Percentiles rank a stretch among this genome's conserved stretches.
Evolutionary conservation across 2,329 filamentous ascomycete species (phyloP).

Genomic region (Pestalotiopsis sp.): DNA sequence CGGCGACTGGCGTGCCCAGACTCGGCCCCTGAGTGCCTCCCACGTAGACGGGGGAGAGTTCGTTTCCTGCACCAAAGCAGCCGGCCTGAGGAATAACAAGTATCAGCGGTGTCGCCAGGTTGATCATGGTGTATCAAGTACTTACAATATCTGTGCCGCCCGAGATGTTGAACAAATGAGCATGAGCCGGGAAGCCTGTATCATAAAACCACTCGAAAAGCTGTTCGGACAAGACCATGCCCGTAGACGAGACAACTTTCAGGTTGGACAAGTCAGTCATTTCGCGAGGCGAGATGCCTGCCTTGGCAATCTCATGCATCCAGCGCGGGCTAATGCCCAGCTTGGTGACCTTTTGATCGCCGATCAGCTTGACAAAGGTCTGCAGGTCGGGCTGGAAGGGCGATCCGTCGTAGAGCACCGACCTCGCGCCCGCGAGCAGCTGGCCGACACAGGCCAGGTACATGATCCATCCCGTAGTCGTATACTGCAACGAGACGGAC

Average conservation of each 20-base stretch:
- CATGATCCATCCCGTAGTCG: slow-evolving; percentile 88
- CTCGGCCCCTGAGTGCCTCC: slow-evolving; percentile 55
- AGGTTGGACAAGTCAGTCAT: slow-evolving; percentile 66
- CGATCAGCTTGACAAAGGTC: slow-evolving; percentile 65
- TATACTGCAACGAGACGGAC: slow-evolving; percentile 57
- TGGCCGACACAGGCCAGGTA: slow-evolving; percentile 66
- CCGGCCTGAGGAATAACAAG: slow-evolving; percentile 45
- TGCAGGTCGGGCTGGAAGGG: slow-evolving; percentile 73
- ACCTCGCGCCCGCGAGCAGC: slow-evolving; percentile 62
- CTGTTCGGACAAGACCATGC: slow-evolving; percentile 79
- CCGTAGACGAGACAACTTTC: slow-evolving; percentile 68
- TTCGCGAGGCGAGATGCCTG: slow-evolving; percentile 62
- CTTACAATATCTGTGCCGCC: slow-evolving; percentile 77
- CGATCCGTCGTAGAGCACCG: slow-evolving; percentile 81
- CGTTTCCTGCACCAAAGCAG: slow-evolving; percentile 67
- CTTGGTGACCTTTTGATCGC: slow-evolving; percentile 68
- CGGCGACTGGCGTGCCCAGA: slow-evolving; percentile 53
- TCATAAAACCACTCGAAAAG: slow-evolving; percentile 82
- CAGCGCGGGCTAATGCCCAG: slow-evolving; percentile 79
- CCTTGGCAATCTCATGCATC: slow-evolving; percentile 72
- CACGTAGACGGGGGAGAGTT: slow-evolving; percentile 66
- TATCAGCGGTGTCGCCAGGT: background rate
- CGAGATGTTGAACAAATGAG: slow-evolving; percentile 74
- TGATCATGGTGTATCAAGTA: slow-evolving; percentile 1
- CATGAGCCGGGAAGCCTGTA: slow-evolving; percentile 65